Conservation (phyloP, 495 filamentous ascomycete genomes). For the Pyronema domesticum region DNA sequence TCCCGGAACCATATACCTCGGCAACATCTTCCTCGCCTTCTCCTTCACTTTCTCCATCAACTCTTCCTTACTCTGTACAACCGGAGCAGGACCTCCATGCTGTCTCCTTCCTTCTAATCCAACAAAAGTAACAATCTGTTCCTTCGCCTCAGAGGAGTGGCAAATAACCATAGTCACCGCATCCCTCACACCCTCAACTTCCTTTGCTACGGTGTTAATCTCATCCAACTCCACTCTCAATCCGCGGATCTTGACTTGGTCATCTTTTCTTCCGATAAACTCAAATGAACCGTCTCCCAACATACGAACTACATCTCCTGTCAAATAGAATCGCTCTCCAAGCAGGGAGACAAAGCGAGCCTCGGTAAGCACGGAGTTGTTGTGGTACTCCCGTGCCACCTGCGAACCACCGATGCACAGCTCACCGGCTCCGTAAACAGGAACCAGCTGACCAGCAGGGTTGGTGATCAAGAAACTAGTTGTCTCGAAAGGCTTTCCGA, state of each 20-base stretch:
- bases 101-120: slow-evolving; percentile 22
- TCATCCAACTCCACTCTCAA: slow-evolving; percentile 35
- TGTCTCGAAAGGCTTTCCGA: slow-evolving; percentile 22
- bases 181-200: slow-evolving; percentile 30
- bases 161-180: slow-evolving; percentile 47
- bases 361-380: slow-evolving; percentile 25
- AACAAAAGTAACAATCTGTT: slow-evolving; percentile 52
- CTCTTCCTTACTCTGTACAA: slow-evolving; percentile 3
- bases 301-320: slow-evolving; percentile 35
- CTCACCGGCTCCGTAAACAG: slow-evolving; percentile 25
- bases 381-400: slow-evolving; percentile 28
- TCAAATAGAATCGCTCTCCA: slow-evolving; percentile 30
- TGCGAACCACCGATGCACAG: slow-evolving; percentile 28
- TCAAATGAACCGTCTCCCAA: slow-evolving; percentile 30
- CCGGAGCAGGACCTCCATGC: slow-evolving; percentile 7
- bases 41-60: slow-evolving; percentile 15
- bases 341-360: slow-evolving; percentile 25
- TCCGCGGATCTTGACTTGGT: slow-evolving; percentile 36
- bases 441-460: slow-evolving; percentile 9
- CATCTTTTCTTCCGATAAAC: slow-evolving; percentile 33
- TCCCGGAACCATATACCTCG: slow-evolving; percentile 26
- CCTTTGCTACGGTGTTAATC: slow-evolving; percentile 33
- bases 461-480: slow-evolving; percentile 16
- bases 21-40: slow-evolving; percentile 15
- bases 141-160: slow-evolving; percentile 40